These are phyloP conservation scores for Graphilbum sp. DNA, from an alignment of 2,329 filamentous ascomycete genomes.

Conservation along the genomic window DNA sequence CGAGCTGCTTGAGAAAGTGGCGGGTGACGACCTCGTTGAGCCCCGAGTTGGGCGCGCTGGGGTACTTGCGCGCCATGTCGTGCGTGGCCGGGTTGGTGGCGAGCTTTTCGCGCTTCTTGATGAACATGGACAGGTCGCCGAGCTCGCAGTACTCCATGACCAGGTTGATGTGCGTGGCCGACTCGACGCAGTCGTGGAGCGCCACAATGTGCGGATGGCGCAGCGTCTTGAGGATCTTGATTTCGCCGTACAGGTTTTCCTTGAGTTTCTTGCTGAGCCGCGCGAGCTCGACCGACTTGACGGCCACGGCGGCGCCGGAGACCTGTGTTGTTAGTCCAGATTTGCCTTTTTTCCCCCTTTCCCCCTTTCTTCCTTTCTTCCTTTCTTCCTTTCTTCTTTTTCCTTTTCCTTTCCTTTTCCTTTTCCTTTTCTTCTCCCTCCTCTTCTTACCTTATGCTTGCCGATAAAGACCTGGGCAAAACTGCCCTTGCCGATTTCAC, in stretches of 20 bases:
- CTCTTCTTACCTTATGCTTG: slow-evolving; percentile 64
- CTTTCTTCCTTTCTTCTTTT: no score
- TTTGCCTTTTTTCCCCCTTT: no score
- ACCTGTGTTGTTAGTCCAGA: slow-evolving; percentile 41
- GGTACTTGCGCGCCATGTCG: slow-evolving; percentile 89
- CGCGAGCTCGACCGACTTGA: slow-evolving; percentile 86
- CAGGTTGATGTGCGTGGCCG: slow-evolving; percentile 76
- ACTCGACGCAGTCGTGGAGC: slow-evolving; percentile 86
- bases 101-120: slow-evolving; percentile 80
- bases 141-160: slow-evolving; percentile 98
- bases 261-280: slow-evolving; percentile 93
- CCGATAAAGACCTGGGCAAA: slow-evolving; percentile 92
- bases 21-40: slow-evolving; percentile 91
- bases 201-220: slow-evolving; percentile 95
- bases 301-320: slow-evolving; percentile 68
- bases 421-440: no score
- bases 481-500: slow-evolving; percentile 89
- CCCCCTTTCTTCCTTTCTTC: no score
- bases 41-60: slow-evolving; percentile 66
- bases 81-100: slow-evolving; percentile 63
- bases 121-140: slow-evolving; percentile 86
- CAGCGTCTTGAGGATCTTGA: slow-evolving; percentile 83
- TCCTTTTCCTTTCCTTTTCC: background rate
- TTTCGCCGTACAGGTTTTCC: slow-evolving; percentile 90
- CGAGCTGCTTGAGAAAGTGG: slow-evolving; percentile 89